Conservation (phyloP, 306 rosid species). For the Lathyrus tuberosus region DNA sequence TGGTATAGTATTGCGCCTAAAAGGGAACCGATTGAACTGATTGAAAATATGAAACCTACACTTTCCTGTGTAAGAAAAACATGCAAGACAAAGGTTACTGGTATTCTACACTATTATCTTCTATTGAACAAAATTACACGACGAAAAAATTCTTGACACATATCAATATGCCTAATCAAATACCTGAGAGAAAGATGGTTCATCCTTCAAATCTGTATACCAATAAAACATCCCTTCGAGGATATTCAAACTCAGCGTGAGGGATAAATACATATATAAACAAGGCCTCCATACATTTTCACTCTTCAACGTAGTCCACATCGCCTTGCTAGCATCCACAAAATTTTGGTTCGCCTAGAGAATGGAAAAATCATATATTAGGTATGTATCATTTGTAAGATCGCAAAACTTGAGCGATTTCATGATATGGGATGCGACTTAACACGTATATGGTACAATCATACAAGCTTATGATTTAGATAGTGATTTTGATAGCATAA, state of each 20-base stretch:
- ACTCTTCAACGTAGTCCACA: conserved; percentile 85
- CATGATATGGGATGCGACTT: not conserved
- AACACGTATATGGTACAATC: not conserved
- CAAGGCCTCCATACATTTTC: conserved; percentile 89
- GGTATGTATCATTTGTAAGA: not conserved
- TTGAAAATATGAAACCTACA: conserved; percentile 83
- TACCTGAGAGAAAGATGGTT: conserved; percentile 93
- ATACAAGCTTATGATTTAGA: not conserved
- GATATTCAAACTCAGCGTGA: conserved; percentile 80
- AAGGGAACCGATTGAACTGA: conserved; percentile 83
- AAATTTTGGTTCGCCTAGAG: conserved; percentile 74
- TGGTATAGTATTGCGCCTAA: conserved; percentile 90
- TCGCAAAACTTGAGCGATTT: not conserved
- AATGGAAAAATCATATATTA: conserved; percentile 43
- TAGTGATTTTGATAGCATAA: not conserved
- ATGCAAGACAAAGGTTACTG: conserved; percentile 35
- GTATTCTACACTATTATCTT: conserved; percentile 1
- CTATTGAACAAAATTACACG: not conserved
- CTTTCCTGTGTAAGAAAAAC: conserved; percentile 66
- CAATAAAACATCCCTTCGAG: conserved; percentile 93
- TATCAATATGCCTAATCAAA: conserved; percentile 8
- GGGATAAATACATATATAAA: conserved; percentile 78
- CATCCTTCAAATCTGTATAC: conserved; percentile 82
- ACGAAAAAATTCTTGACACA: conserved; percentile 4
- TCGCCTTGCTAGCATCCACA: conserved; percentile 68